Percentiles rank a stretch among this genome's conserved stretches.
These are phyloP conservation scores for Vanderwaltozyma verrucispora DNA, from an alignment of 805 yeast genomes.

Conservation along the genomic window DNA sequence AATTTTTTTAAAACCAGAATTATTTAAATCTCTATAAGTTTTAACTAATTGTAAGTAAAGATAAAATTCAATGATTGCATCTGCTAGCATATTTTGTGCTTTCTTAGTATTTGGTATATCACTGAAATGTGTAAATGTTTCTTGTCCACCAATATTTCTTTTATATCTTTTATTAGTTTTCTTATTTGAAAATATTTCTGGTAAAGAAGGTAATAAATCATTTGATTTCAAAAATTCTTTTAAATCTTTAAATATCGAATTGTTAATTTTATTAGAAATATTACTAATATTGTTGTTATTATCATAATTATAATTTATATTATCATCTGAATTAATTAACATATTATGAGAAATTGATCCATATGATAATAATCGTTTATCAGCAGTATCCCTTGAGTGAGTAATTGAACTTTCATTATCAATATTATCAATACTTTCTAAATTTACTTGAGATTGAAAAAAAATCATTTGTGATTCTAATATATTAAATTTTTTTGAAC, in stretches of 20 bases:
- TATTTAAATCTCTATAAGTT: constrained; percentile 57
- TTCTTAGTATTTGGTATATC: background rate
- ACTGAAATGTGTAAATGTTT: constrained; percentile 1
- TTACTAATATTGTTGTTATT: too few species aligned
- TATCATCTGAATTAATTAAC: too few species aligned
- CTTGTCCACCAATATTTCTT: background rate
- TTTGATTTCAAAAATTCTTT: background rate
- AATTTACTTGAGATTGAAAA: constrained; percentile 6
- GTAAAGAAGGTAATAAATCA: constrained; percentile 2
- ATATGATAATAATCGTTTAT: constrained; percentile 1
- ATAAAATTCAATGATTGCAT: constrained; percentile 26
- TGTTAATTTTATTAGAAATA: too few species aligned
- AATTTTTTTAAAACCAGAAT: constrained; percentile 83
- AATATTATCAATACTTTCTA: background rate
- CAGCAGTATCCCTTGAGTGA: background rate
- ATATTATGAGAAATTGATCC: background rate
- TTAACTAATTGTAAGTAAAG: constrained; percentile 25
- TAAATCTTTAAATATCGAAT: background rate
- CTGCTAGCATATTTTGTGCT: constrained; percentile 12
- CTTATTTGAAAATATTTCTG: background rate
- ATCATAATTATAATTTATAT: too few species aligned
- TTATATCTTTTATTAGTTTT: background rate
- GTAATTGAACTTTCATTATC: background rate
- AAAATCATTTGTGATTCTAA: constrained; percentile 19
- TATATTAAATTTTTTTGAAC: constrained; percentile 14